Percentiles rank a stretch among this genome's conserved stretches.
Conservation (phyloP, 371 early-diverging fungal genomes). For the Apophysomyces variabilis region DNA sequence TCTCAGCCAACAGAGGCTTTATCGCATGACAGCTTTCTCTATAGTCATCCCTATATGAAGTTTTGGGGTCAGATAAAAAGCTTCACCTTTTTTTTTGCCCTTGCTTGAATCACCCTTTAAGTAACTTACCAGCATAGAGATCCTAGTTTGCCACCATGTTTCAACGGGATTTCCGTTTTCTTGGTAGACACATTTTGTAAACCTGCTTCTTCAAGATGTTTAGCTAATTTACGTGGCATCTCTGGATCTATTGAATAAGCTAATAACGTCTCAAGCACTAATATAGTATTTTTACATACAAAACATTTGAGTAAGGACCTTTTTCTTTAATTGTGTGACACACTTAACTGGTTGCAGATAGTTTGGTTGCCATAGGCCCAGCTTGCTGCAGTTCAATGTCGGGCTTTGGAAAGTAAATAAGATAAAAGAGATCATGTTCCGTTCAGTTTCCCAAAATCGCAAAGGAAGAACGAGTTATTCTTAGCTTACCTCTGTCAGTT, state of each 20-base stretch:
- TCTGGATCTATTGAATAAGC: not conserved
- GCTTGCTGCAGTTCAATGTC: conserved; percentile 2
- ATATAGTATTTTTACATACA: not conserved
- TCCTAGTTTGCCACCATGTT: conserved; percentile 1
- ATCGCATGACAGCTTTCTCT: conserved; percentile 7
- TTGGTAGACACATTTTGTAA: conserved; percentile 7
- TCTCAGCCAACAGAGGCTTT: not conserved
- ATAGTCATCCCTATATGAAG: not conserved
- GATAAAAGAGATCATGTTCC: not conserved
- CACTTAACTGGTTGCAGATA: conserved; percentile 10
- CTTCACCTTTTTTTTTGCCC: not conserved
- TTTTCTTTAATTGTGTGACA: not conserved
- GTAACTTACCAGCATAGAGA: conserved; percentile 1
- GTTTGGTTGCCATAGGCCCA: conserved; percentile 6
- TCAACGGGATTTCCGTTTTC: not conserved
- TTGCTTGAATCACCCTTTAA: not conserved
- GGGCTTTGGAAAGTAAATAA: not conserved
- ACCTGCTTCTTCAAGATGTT: not conserved
- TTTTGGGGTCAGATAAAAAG: not conserved
- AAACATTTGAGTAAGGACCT: too few relatives aligned
- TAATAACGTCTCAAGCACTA: not conserved
- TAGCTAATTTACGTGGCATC: not conserved
- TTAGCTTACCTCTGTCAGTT: conserved; percentile 1
- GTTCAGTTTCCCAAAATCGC: not conserved
- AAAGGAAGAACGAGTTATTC: too few relatives aligned